These are phyloP conservation scores for Rhamnella rubrinervis DNA, from an alignment of 331 rosid genomes.

Conservation along the genomic window DNA sequence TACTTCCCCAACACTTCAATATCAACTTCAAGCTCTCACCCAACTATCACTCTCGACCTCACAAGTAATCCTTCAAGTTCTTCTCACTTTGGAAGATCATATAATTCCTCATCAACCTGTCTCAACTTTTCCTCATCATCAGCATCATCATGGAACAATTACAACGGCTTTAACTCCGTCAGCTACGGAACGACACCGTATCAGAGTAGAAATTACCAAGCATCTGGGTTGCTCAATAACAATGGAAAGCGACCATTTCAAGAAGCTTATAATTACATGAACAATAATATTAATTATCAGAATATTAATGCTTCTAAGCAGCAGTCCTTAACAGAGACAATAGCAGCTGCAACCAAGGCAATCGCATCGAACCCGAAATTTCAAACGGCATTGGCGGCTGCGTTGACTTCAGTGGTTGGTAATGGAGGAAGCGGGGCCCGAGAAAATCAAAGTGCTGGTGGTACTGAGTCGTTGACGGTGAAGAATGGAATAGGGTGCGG, in stretches of 20 bases:
- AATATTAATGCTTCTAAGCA: background rate
- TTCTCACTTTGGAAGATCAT: slow-evolving; percentile 22
- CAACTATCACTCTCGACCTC: slow-evolving; percentile 63
- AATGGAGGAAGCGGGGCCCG: slow-evolving; percentile 18
- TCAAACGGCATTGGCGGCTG: slow-evolving; percentile 54
- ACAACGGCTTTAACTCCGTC: slow-evolving; percentile 14
- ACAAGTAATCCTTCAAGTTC: slow-evolving; percentile 33
- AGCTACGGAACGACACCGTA: slow-evolving; percentile 19
- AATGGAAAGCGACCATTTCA: slow-evolving; percentile 28
- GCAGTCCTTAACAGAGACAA: slow-evolving; percentile 24
- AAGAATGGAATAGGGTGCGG: slow-evolving; percentile 23
- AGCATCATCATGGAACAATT: slow-evolving; percentile 5
- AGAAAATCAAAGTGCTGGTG: slow-evolving; percentile 20
- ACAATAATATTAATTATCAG: slow-evolving; percentile 1
- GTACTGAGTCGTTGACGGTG: slow-evolving; percentile 13
- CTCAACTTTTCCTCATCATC: slow-evolving; percentile 44
- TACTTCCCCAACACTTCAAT: slow-evolving; percentile 44
- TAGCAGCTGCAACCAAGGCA: slow-evolving; percentile 53
- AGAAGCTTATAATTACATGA: slow-evolving; percentile 16
- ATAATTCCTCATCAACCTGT: slow-evolving; percentile 27
- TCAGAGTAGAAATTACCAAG: slow-evolving; percentile 19
- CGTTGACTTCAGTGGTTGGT: slow-evolving; percentile 41
- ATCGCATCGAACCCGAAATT: slow-evolving; percentile 50
- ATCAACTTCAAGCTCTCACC: slow-evolving; percentile 57
- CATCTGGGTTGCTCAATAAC: background rate